Base-by-base conservation (phyloP, 1,139 yeast genomes). In the Groenewaldozyma auringiensis region DNA sequence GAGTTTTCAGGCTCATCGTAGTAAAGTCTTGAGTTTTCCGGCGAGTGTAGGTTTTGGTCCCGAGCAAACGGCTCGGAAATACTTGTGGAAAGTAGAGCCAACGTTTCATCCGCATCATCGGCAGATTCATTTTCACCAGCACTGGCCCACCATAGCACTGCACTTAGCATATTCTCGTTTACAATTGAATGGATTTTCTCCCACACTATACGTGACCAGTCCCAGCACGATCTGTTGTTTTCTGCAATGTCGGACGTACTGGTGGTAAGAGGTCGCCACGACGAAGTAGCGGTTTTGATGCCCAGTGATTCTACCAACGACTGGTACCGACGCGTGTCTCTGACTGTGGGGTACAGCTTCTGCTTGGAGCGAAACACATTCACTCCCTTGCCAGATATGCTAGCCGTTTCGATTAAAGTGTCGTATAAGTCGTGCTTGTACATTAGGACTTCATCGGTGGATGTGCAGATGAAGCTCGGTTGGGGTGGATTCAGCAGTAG, bases 71-170 rank as follows among this genome's bases (percentile, higher is more conserved):
- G 21, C 14, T 35, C 38, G 9, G 21, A 9, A 14, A 35, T 17
- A 35, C 20, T 35, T 16, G 38, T 17, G 4, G 38, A 35, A 4
- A 35, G 25, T 20, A 35, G 25, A 9, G 38, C 38, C 14, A 35
- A 35, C 8, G 53, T 37, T 34, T 63, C 65, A 21, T 57, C 58
- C 41, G 67, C 68, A 21, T 66, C 62, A 49, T 70, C 70, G 8
- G 65, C 52, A 31, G 66, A 63, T 36, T 68, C 66, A 41, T 73
- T 71, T 50, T 76, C 81, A 3, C 95, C 95, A 2, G 94, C 94
- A 31, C 86, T 78, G 1, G 92, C 89, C 82, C 88, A 83, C 87
- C 92, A 83, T 35, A 83, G 71, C 49, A 84, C 73, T 0, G 89
- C 87, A 49, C 49, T 50, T 4, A 51, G 22, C 4, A 55, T 38